Conservation (phyloP, 2,329 filamentous ascomycete species). For the Byssochlamys sp. region DNA sequence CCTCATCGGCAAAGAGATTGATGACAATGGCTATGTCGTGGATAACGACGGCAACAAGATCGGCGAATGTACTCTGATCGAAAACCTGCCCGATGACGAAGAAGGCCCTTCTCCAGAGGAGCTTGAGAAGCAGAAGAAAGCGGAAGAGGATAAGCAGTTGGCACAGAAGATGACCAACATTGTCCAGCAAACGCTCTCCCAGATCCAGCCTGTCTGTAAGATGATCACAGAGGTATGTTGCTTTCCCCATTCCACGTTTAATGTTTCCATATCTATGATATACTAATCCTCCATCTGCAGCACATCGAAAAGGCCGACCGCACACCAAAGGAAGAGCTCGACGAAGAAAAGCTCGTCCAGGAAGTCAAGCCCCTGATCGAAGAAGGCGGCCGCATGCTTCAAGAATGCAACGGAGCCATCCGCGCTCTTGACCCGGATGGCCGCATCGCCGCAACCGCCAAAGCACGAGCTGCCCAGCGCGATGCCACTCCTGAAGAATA, state of each 20-base stretch:
- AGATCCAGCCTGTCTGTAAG: conserved; percentile 74
- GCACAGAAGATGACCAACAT: conserved; percentile 65
- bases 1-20: conserved; percentile 34
- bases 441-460: conserved; percentile 72
- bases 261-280: neutral
- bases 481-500: conserved; percentile 78
- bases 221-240: conserved; percentile 64
- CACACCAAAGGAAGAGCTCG: conserved; percentile 74
- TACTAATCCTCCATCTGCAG: conserved; percentile 29
- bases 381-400: conserved; percentile 69
- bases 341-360: conserved; percentile 80
- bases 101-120: conserved; percentile 37
- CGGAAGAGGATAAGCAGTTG: conserved; percentile 62
- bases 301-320: conserved; percentile 71
- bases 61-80: conserved; percentile 53
- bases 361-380: conserved; percentile 82
- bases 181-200: conserved; percentile 70
- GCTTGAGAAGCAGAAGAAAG: conserved; percentile 48
- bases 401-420: conserved; percentile 77
- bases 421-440: conserved; percentile 84
- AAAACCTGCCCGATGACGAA: conserved; percentile 22
- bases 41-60: conserved; percentile 55
- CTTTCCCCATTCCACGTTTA: conserved; percentile 15
- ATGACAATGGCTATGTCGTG: conserved; percentile 46
- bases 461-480: conserved; percentile 64